These are phyloP conservation scores for Cordyceps farinosa DNA, from an alignment of 2,329 filamentous ascomycete genomes.

Conservation along the genomic window DNA sequence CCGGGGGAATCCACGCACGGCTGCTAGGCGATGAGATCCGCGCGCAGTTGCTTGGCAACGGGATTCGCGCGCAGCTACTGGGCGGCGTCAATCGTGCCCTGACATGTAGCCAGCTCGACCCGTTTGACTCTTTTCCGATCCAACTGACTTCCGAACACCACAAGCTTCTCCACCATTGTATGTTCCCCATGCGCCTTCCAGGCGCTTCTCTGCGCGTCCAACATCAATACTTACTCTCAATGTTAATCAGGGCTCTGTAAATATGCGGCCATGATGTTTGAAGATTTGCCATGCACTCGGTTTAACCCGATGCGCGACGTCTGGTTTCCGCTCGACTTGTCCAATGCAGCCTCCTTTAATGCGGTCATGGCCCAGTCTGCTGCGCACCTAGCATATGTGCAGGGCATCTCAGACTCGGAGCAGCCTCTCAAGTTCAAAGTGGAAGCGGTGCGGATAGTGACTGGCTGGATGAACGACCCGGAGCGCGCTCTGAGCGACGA, in stretches of 20 bases:
- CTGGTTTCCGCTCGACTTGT: slow-evolving; percentile 39
- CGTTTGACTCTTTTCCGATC: background rate
- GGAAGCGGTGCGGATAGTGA: slow-evolving; percentile 34
- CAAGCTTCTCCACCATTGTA: slow-evolving; percentile 1
- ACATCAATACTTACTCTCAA: background rate
- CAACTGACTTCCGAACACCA: background rate
- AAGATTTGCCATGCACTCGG: slow-evolving; percentile 23
- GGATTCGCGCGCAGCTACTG: background rate
- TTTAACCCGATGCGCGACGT: slow-evolving; percentile 40
- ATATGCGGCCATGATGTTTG: slow-evolving; percentile 32
- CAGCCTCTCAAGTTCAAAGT: slow-evolving; percentile 31
- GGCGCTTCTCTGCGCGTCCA: background rate
- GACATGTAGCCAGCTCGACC: background rate
- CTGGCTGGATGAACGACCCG: slow-evolving; percentile 31
- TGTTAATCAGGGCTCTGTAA: background rate
- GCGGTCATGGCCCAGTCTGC: slow-evolving; percentile 40
- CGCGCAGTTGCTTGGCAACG: no score
- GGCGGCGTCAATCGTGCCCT: background rate
- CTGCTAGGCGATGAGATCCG: no score
- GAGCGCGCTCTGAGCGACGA: slow-evolving; percentile 31
- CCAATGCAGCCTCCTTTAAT: slow-evolving; percentile 39
- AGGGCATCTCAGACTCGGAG: slow-evolving; percentile 26
- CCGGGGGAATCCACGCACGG: no score
- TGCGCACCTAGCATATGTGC: slow-evolving; percentile 34
- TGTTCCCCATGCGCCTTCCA: background rate